These are phyloP conservation scores for Pseudogymnoascus sp. DNA, from an alignment of 2,329 filamentous ascomycete species.

Conservation along the genomic window DNA sequence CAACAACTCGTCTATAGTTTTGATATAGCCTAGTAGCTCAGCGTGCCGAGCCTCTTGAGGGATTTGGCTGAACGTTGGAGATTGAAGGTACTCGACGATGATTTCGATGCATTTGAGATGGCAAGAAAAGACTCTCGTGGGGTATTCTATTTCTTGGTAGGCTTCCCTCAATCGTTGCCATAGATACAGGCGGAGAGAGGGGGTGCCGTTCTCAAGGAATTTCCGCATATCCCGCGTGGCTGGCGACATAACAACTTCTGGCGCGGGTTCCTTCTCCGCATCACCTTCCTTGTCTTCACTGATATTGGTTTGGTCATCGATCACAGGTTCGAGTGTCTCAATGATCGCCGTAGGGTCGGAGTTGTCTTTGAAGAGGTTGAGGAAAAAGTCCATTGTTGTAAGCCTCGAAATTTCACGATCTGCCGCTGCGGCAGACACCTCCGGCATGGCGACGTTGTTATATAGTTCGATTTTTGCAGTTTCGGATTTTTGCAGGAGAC, in stretches of 20 bases:
- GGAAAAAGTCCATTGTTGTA: constrained; percentile 94
- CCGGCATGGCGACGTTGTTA: constrained; percentile 84
- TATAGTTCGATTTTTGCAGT: constrained; percentile 54
- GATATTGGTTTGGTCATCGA: constrained; percentile 47
- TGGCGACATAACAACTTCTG: constrained; percentile 16
- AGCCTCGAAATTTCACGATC: constrained; percentile 88
- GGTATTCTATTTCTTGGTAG: constrained; percentile 76
- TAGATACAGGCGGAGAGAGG: constrained; percentile 75
- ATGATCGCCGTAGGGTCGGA: constrained; percentile 79
- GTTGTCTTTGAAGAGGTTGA: constrained; percentile 77
- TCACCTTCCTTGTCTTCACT: constrained; percentile 13
- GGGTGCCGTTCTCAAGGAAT: constrained; percentile 74
- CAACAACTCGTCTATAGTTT: constrained; percentile 70
- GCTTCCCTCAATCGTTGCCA: constrained; percentile 90
- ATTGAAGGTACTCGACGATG: constrained; percentile 63
- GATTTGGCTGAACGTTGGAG: constrained; percentile 46
- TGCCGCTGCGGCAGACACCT: constrained; percentile 73
- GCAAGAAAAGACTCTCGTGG: constrained; percentile 83
- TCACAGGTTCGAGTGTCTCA: constrained; percentile 82
- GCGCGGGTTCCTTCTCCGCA: constrained; percentile 14
- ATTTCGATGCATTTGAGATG: constrained; percentile 79
- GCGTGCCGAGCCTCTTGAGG: constrained; percentile 59
- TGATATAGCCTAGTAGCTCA: constrained; percentile 67
- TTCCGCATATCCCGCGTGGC: constrained; percentile 72
- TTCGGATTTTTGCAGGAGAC: constrained; percentile 40